A percentile compares a stretch with the other conserved stretches of the same genome.
Evolutionary conservation across 345 rosid genomes (phyloP).

Genomic region (Eucalyptus viminalis): DNA sequence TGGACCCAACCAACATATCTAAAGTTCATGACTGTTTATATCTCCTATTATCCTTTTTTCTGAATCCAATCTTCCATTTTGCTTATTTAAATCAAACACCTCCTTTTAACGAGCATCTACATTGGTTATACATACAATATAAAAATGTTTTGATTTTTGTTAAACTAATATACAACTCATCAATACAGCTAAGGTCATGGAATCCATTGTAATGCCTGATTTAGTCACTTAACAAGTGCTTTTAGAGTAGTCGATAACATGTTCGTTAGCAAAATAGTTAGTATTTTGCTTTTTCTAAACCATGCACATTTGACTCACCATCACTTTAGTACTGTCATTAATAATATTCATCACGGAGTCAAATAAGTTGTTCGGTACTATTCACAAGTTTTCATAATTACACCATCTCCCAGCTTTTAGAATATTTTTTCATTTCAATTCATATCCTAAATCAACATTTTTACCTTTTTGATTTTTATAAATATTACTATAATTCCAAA

Average conservation of each 20-base stretch:
- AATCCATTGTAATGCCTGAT: neutral
- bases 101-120: neutral
- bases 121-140: neutral
- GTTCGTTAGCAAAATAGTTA: no score
- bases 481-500: neutral
- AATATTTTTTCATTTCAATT: no score
- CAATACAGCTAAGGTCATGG: neutral
- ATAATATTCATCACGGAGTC: no score
- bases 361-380: no score
- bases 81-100: neutral
- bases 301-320: no score
- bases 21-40: neutral
- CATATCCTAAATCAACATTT: neutral
- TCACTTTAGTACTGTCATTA: no score
- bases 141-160: no score
- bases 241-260: no score
- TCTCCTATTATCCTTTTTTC: neutral
- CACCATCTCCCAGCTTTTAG: neutral
- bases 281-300: no score
- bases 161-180: neutral
- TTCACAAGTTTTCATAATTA: no score
- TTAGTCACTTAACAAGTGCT: neutral
- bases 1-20: neutral
- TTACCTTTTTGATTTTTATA: neutral
- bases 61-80: neutral